phyloP scores from a whole-genome alignment of 106 monocot genomes.

The Vanilla planifolia region DNA sequence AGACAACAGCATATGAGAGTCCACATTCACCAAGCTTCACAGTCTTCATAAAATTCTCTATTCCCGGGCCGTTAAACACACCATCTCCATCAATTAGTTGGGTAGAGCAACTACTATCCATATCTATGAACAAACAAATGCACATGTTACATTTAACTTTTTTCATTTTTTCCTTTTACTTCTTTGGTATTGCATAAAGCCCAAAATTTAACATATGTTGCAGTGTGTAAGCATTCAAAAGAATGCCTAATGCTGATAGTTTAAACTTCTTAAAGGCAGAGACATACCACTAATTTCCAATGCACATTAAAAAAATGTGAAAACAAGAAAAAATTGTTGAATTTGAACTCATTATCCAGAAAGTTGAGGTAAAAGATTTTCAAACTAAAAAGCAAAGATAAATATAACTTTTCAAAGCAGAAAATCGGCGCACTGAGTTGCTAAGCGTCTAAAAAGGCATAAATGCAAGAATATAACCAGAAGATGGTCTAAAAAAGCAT shows the following conservation, averaged over 20 bases:
- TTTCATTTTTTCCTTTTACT: not conserved
- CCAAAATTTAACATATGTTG: not conserved
- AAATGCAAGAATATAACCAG: too few relatives aligned
- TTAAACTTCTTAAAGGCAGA: not conserved
- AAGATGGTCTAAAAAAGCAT: too few relatives aligned
- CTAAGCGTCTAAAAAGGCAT: too few relatives aligned
- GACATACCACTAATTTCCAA: not conserved
- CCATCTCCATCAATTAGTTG: slow-evolving; percentile 75
- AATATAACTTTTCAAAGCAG: too few relatives aligned
- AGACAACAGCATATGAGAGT: slow-evolving; percentile 69
- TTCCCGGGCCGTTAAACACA: slow-evolving; percentile 37
- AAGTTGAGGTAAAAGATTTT: too few relatives aligned
- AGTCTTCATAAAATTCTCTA: slow-evolving; percentile 40
- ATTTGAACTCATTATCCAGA: too few relatives aligned
- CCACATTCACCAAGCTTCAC: slow-evolving; percentile 60
- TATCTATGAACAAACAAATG: slow-evolving; percentile 28
- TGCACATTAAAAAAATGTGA: not conserved
- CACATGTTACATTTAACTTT: not conserved
- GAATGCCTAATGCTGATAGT: not conserved
- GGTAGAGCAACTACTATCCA: slow-evolving; percentile 40
- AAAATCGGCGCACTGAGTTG: too few relatives aligned
- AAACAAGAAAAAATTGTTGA: too few relatives aligned
- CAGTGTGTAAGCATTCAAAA: not conserved
- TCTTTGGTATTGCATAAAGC: not conserved
- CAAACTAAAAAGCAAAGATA: too few relatives aligned